Evolutionary conservation across 2,329 filamentous ascomycete genomes (phyloP).

Genomic region (Aspergillus flavus): DNA sequence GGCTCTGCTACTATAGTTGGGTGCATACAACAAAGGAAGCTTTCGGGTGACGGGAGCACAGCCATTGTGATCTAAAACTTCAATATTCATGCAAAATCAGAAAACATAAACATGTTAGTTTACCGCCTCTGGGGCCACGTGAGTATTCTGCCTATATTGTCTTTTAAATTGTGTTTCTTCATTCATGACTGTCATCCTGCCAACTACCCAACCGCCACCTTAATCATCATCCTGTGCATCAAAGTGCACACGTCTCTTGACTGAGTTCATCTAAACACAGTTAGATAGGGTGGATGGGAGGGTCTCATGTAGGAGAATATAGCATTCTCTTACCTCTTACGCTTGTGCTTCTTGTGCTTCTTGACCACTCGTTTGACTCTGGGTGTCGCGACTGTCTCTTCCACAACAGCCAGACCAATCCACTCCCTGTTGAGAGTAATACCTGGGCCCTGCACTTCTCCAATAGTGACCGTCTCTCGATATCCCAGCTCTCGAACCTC

Average conservation of each 20-base stretch:
- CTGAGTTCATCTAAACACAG: background rate
- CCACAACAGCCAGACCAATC: slow-evolving; percentile 16
- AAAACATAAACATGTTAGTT: background rate
- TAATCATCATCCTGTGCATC: background rate
- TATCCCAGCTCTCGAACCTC: slow-evolving; percentile 24
- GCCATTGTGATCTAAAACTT: background rate
- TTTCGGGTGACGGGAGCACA: background rate
- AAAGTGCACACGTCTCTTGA: background rate
- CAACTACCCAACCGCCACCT: background rate
- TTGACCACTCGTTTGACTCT: background rate
- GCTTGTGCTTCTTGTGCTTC: background rate
- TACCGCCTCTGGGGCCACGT: background rate
- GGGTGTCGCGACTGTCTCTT: background rate
- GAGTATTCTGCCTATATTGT: background rate
- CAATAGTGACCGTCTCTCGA: slow-evolving; percentile 21
- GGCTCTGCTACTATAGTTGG: background rate
- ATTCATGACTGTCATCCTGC: background rate
- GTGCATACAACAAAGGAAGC: background rate
- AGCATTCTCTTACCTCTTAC: background rate
- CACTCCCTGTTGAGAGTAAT: slow-evolving; percentile 19
- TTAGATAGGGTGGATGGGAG: background rate
- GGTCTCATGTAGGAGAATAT: background rate
- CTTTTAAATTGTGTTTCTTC: background rate
- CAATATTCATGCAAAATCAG: background rate
- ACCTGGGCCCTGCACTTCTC: background rate